Percentiles rank a stretch among this genome's conserved stretches.
These are phyloP conservation scores for Podaxis sp. DNA, from an alignment of 768 basidiomycete genomes.

Conservation along the genomic window DNA sequence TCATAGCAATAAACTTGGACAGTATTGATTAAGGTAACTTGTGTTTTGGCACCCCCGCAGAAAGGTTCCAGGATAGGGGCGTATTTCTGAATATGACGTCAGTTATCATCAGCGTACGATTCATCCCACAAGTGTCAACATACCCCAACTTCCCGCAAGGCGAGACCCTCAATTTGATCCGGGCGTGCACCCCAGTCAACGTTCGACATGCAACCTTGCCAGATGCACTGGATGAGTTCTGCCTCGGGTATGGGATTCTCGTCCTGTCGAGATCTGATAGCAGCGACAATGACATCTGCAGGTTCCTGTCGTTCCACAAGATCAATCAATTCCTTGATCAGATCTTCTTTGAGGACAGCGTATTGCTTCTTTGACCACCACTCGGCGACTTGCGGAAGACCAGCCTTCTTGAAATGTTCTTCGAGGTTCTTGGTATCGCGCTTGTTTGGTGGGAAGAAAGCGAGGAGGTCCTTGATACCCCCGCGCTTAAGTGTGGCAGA, in stretches of 20 bases:
- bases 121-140: constrained; percentile 26
- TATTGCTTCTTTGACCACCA: constrained; percentile 94
- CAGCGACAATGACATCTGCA: constrained; percentile 66
- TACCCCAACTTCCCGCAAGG: constrained; percentile 86
- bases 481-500: constrained; percentile 78
- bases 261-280: constrained; percentile 70
- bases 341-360: constrained; percentile 74
- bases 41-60: constrained; percentile 82
- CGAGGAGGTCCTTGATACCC: constrained; percentile 79
- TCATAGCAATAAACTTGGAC: constrained; percentile 97
- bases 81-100: constrained; percentile 59
- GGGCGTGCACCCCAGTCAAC: constrained; percentile 88
- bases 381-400: constrained; percentile 78
- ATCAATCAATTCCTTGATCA: constrained; percentile 67
- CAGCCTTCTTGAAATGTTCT: constrained; percentile 82
- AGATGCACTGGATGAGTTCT: constrained; percentile 86
- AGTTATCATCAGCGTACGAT: neutral
- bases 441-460: constrained; percentile 86
- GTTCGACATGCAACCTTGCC: constrained; percentile 86
- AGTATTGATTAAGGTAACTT: constrained; percentile 92
- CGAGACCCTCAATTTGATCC: constrained; percentile 89
- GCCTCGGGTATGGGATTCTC: constrained; percentile 81
- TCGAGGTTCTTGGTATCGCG: constrained; percentile 74
- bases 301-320: constrained; percentile 70
- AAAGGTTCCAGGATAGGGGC: constrained; percentile 88